Evolutionary conservation across 2,329 filamentous ascomycete species (phyloP).

Genomic region (Fusarium guadeloupense): DNA sequence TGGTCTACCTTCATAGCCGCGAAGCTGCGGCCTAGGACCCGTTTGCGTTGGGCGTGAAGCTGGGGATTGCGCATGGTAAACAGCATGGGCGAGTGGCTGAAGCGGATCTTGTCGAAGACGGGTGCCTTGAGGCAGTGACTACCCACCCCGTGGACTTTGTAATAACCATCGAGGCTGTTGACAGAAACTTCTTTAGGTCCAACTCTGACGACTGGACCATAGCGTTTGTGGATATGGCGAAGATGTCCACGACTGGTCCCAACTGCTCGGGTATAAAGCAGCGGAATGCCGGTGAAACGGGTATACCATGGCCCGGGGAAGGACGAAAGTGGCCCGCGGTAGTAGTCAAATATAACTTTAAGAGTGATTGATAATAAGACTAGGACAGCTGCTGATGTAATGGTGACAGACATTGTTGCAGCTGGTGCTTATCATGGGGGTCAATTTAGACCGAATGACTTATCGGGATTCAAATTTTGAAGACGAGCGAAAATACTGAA

Average conservation of each 20-base stretch:
- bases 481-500: too few relatives aligned
- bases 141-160: conserved; percentile 26
- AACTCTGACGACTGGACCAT: conserved; percentile 9
- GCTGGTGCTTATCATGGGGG: too few relatives aligned
- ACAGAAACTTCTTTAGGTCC: conserved; percentile 10
- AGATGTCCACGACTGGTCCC: conserved; percentile 18
- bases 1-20: conserved; percentile 9
- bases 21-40: conserved; percentile 18
- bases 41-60: conserved; percentile 6
- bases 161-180: conserved; percentile 10
- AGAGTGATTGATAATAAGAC: too few relatives aligned
- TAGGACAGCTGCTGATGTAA: too few relatives aligned
- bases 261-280: conserved; percentile 2
- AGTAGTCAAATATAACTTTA: too few relatives aligned
- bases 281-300: background rate
- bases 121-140: conserved; percentile 16
- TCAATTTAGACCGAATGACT: too few relatives aligned
- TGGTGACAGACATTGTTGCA: too few relatives aligned
- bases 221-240: conserved; percentile 4
- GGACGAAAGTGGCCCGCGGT: background rate
- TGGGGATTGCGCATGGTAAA: conserved; percentile 26
- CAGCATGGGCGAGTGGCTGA: background rate
- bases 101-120: conserved; percentile 13
- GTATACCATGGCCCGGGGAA: conserved; percentile 23
- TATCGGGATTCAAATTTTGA: too few relatives aligned